A percentile compares a stretch with the other conserved stretches of the same genome.
Conservation (phyloP, 164 flowering plant species). For the Chimonanthus praecox region DNA sequence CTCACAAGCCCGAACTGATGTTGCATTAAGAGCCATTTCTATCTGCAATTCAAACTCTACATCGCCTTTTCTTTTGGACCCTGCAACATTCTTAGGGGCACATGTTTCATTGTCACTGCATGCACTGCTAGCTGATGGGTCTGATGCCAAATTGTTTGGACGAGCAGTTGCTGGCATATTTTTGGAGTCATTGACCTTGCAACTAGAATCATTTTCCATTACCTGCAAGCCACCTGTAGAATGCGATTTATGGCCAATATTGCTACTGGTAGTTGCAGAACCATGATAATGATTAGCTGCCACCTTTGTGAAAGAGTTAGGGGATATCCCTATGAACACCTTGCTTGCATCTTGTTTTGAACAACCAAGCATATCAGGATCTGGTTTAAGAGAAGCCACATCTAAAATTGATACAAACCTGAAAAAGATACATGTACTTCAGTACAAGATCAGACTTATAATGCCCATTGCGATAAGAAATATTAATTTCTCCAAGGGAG, state of each 20-base stretch:
- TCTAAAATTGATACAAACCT: slow-evolving; percentile 92
- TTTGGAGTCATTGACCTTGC: slow-evolving; percentile 5
- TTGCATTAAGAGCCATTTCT: slow-evolving; percentile 85
- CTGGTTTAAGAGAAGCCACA: slow-evolving; percentile 73
- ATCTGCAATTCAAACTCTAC: slow-evolving; percentile 85
- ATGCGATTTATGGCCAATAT: slow-evolving; percentile 19
- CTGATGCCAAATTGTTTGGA: slow-evolving; percentile 14
- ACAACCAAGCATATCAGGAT: slow-evolving; percentile 32
- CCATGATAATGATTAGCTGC: slow-evolving; percentile 29
- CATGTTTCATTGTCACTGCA: slow-evolving; percentile 23
- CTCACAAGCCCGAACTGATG: slow-evolving; percentile 37
- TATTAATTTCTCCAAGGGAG: not conserved
- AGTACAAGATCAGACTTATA: not conserved
- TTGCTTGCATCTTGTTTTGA: slow-evolving; percentile 23
- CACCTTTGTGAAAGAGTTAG: slow-evolving; percentile 53
- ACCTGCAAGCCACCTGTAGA: slow-evolving; percentile 10
- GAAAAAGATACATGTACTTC: not conserved
- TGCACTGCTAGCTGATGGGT: slow-evolving; percentile 13
- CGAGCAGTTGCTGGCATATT: slow-evolving; percentile 15
- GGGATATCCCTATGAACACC: slow-evolving; percentile 34
- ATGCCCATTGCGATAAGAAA: not conserved
- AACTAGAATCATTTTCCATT: slow-evolving; percentile 14
- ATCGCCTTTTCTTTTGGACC: slow-evolving; percentile 75
- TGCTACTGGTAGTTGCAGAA: slow-evolving; percentile 24
- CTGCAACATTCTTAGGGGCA: slow-evolving; percentile 20